phyloP scores from a whole-genome alignment of 441 rosid species.

The Populus trichocarpa region DNA sequence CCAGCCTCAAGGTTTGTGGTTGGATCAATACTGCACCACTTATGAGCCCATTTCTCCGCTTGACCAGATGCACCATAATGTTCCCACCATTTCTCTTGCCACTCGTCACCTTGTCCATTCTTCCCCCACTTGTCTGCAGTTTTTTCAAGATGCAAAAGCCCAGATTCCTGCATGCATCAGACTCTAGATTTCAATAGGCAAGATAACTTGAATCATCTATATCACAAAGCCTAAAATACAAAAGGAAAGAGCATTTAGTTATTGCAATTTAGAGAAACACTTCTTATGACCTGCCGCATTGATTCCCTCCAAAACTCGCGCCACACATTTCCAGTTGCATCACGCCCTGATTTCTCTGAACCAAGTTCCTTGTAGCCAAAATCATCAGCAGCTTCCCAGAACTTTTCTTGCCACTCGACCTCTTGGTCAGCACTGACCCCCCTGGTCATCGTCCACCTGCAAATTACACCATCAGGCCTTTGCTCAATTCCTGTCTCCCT shows the following conservation, averaged over 20 bases:
- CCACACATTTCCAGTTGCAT: conserved; percentile 83
- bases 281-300: conserved; percentile 72
- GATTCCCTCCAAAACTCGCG: conserved; percentile 89
- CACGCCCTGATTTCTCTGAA: conserved; percentile 92
- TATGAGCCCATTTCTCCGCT: conserved; percentile 95
- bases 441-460: conserved; percentile 89
- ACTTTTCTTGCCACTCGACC: conserved; percentile 95
- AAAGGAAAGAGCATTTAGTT: not conserved
- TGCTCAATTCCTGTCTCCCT: conserved; percentile 73
- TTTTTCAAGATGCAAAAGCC: conserved; percentile 76
- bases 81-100: conserved; percentile 97
- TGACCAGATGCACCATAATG: conserved; percentile 81
- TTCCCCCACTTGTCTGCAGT: conserved; percentile 96
- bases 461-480: conserved; percentile 79
- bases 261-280: conserved; percentile 1
- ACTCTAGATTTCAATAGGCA: not conserved
- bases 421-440: conserved; percentile 75
- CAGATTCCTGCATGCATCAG: conserved; percentile 46
- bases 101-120: conserved; percentile 78
- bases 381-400: conserved; percentile 96
- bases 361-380: conserved; percentile 90
- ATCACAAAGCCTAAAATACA: not conserved
- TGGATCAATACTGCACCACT: conserved; percentile 95
- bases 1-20: conserved; percentile 72
- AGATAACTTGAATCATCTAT: not conserved